Evolutionary conservation across 441 rosid species (phyloP), one percentile per base, ranked within the genome.

Genomic region (Eutrema salsugineum): DNA sequence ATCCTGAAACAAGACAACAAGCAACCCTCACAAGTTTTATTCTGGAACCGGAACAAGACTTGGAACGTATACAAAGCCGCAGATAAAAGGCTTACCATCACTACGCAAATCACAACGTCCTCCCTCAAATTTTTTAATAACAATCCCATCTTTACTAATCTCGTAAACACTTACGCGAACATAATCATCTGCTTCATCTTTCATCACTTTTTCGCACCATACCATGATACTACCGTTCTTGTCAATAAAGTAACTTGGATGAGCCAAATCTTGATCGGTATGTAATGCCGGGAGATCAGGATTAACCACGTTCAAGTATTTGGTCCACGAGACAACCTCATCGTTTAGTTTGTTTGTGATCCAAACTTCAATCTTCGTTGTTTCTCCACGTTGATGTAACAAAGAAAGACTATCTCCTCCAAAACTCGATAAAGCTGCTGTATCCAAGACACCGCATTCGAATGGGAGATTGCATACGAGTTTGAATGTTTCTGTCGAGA

Each of bases 31-130:
- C 53, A 39, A 40, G 70, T 40, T 14, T 11, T 75, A 75, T 32
- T 75, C 53, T 0, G 70, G 66, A 63, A 68, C 70, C 1, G 74
- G 75, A 54, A 75, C 70, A 0, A 69, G 53, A 69, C 79, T 75
- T 69, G 79, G 70, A 28, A 68, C 66, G 14, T 62, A 63, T 0
- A 5, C 65, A 30, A 36, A 47, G 1, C 79, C 66, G 3, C 74
- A 68, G 1, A 68, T 11, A 17, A 54, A 62, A 55, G 9, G 22
- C 27, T 35, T 61, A 35, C 28, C 57, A 36, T 44, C 17, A 15
- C 49, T 1, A 30, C 14, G 1, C 30, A 55, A 28, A 30, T 54
- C 64, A 20, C 65, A 75, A 38, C 16, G 51, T 46, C 74, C 74
- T 2, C 12, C 44, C 14, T 63, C 79, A 54, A 47, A 12, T 28